These are phyloP conservation scores for Cyberlindnera mississippiensis DNA, from an alignment of 805 yeast genomes.

Conservation along the genomic window DNA sequence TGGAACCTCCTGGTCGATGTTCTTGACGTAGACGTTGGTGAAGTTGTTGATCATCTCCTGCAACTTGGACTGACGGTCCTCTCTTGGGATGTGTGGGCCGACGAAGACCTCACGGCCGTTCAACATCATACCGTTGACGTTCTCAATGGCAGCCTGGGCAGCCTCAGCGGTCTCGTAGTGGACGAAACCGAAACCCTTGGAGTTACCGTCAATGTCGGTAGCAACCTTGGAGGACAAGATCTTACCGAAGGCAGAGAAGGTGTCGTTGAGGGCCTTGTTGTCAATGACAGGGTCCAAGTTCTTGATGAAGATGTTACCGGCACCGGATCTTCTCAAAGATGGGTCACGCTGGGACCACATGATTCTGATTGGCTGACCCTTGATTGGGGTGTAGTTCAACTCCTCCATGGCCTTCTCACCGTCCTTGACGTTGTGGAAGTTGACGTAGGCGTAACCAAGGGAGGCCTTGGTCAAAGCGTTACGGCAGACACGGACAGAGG, in stretches of 20 bases:
- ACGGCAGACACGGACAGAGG: slow-evolving; percentile 98
- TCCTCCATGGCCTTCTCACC: slow-evolving; percentile 94
- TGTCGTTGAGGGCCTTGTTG: slow-evolving; percentile 97
- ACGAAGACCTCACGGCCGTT: slow-evolving; percentile 95
- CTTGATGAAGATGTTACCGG: slow-evolving; percentile 96
- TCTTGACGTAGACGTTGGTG: slow-evolving; percentile 95
- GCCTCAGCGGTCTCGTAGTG: slow-evolving; percentile 92
- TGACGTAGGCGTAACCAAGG: slow-evolving; percentile 97
- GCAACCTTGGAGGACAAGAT: slow-evolving; percentile 97
- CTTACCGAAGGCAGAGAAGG: slow-evolving; percentile 94
- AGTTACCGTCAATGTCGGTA: slow-evolving; percentile 83
- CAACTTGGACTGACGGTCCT: slow-evolving; percentile 90
- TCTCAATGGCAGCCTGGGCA: slow-evolving; percentile 92
- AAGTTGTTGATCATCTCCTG: slow-evolving; percentile 87
- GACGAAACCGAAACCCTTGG: slow-evolving; percentile 96
- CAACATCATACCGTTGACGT: slow-evolving; percentile 96
- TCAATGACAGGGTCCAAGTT: slow-evolving; percentile 97
- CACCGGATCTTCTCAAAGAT: slow-evolving; percentile 87
- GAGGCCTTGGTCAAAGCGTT: slow-evolving; percentile 96
- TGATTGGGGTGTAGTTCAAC: slow-evolving; percentile 89
- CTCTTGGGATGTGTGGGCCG: slow-evolving; percentile 88
- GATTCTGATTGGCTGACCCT: slow-evolving; percentile 96
- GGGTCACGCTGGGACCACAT: slow-evolving; percentile 99
- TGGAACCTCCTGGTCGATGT: slow-evolving; percentile 68
- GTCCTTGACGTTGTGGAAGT: slow-evolving; percentile 84